phyloP scores from a whole-genome alignment of 2,329 filamentous ascomycete species.

The Clonostachys rosea region DNA sequence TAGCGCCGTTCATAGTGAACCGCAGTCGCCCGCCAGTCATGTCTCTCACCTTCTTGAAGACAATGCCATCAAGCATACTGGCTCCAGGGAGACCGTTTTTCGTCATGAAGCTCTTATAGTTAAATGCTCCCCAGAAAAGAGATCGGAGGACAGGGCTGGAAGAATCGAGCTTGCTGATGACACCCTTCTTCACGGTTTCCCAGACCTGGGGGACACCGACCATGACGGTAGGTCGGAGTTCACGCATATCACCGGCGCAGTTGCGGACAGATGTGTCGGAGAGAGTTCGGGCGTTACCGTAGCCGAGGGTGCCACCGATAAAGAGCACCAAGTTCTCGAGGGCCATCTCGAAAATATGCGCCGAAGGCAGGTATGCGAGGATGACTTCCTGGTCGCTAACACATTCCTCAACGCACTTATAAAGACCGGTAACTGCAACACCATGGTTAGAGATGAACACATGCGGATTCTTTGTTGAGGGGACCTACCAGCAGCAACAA shows the following conservation, averaged over 20 bases:
- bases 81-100: conserved; percentile 58
- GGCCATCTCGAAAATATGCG: conserved; percentile 94
- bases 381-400: conserved; percentile 75
- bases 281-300: conserved; percentile 85
- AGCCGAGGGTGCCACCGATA: conserved; percentile 89
- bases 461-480: neutral
- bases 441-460: neutral
- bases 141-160: conserved; percentile 66
- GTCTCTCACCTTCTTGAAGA: conserved; percentile 90
- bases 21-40: conserved; percentile 84
- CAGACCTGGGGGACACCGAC: conserved; percentile 95
- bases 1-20: conserved; percentile 91
- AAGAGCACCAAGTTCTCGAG: conserved; percentile 89
- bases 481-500: conserved; percentile 65
- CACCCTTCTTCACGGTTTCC: conserved; percentile 96
- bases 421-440: conserved; percentile 66
- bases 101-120: conserved; percentile 55
- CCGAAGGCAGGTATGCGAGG: conserved; percentile 87
- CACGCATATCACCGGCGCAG: conserved; percentile 89
- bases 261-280: conserved; percentile 83
- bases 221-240: conserved; percentile 83
- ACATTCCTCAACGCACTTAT: conserved; percentile 70
- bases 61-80: conserved; percentile 69
- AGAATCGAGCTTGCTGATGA: conserved; percentile 72
- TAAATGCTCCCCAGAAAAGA: conserved; percentile 69